Base-by-base conservation (phyloP, 345 rosid species). In the Trapa incisa region DNA sequence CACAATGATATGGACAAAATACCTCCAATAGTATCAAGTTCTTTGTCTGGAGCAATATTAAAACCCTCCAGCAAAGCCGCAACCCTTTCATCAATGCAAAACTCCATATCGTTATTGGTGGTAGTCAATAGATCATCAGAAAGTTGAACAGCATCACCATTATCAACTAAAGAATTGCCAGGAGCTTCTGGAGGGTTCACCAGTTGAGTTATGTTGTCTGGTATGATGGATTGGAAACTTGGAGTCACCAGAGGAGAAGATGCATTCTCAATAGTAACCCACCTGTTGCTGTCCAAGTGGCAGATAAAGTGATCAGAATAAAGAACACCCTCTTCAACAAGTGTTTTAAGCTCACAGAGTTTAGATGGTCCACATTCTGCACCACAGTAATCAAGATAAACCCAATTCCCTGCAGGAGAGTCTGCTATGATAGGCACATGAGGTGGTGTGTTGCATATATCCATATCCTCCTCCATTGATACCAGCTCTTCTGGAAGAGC, bases 401-500 rank as follows among this genome's bases (percentile, higher is more conserved):
- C 80, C 99, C 99, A 95, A 79, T 83, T 91, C 65, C 96, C 97
- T 43, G 80, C 60, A 2, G 81, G 79, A 37, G 85, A 79, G 77
- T 89, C 96, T 48, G 82, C 74, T 61, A 75, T 79, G 43, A 76
- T 37, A 38, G 92, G 84, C 68, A 61, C 81, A 82, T 95, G 96
- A 67, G 99, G 99, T 42, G 99, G 96, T 0, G 96, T 89, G 74
- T 94, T 89, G 73, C 96, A 84, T 68, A 94, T 94, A 78, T 94
- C 99, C 99, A 94, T 95, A 79, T 95, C 99, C 80, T 91, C 99
- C 86, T 95, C 99, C 99, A 95, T 95, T 41, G 99, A 95, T 36
- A 74, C 82, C 79, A 85, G 77, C 80, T 87, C 97, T 79, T 84
- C 91, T 36, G 78, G 80, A 74, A 82, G 83, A 68, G 73, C 78